Evolutionary conservation across 805 yeast species (phyloP), one percentile per base, ranked within the genome.

Genomic region (Ascoidea asiatica): DNA sequence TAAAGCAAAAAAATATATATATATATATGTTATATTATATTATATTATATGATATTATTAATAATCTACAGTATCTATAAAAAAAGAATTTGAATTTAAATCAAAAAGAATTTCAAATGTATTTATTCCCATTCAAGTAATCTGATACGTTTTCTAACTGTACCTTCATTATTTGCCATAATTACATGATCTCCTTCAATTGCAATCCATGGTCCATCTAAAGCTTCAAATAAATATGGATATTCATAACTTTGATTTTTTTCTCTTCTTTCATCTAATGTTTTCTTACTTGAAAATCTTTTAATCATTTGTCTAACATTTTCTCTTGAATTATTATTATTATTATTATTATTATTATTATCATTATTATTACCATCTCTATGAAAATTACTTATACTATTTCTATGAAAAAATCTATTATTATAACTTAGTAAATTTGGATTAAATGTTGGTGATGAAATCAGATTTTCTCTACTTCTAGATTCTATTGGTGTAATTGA

Each of bases 141-240:
- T 13, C 61, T 53, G 18, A 67, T 57, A 33, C 53, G 54, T 42
- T 63, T 59, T 39, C 66, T 53, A 8, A 58, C 55, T 1, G 72
- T 65, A 11, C 66, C 67, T 21, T 62, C 66, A 3, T 61, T 56
- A 45, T 72, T 68, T 6, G 74, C 77, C 52, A 72, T 64, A 18
- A 75, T 64, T 37, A 72, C 65, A 48, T 72, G 70, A 22, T 67
- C 69, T 1, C 77, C 77, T 49, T 81, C 87, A 15, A 79, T 65
- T 1, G 81, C 82, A 33, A 89, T 66, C 75, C 94, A 75, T 0
- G 97, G 96, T 0, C 95, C 95, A 51, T 87, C 95, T 40, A 90
- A 62, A 4, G 75, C 73, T 42, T 72, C 74, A 0, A 79, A 69
- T 52, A 86, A 61, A 51, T 75, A 75, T 2, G 95, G 95, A 59